phyloP scores from a whole-genome alignment of 371 early-diverging fungal genomes.

The Mortierella sp. region DNA sequence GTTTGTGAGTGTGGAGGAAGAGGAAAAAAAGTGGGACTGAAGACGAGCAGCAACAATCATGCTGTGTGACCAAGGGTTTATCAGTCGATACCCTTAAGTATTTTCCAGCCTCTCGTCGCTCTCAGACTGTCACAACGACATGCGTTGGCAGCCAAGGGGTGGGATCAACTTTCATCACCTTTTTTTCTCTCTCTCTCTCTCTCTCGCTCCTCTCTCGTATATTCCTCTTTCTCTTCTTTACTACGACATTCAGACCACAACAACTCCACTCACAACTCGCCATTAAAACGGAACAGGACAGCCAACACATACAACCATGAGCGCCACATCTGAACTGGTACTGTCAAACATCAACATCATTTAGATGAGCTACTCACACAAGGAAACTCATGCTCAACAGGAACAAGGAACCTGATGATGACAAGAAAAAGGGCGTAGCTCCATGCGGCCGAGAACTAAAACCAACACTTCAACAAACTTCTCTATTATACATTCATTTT shows the following conservation, averaged over 20 bases:
- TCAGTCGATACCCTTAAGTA: not conserved
- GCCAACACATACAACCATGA: slow-evolving; percentile 10
- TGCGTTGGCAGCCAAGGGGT: not conserved
- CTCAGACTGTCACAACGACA: not conserved
- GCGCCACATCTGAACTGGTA: slow-evolving; percentile 42
- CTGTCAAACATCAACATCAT: not conserved
- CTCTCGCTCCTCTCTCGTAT: not conserved
- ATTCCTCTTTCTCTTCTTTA: not conserved
- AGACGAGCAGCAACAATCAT: not conserved
- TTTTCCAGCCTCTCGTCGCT: no score
- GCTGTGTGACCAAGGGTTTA: not conserved
- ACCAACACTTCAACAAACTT: not conserved
- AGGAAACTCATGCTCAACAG: not conserved
- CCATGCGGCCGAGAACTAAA: not conserved
- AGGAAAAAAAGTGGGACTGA: not conserved
- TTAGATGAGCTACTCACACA: not conserved
- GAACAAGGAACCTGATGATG: not conserved
- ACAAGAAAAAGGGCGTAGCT: not conserved
- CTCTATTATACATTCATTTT: not conserved
- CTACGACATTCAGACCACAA: not conserved
- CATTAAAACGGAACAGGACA: not conserved
- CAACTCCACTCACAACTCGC: not conserved
- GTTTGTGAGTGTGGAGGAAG: not conserved
- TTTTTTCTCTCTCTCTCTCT: not conserved
- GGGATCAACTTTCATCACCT: not conserved